Percentiles rank a stretch among this genome's conserved stretches.
phyloP scores from a whole-genome alignment of 2,329 filamentous ascomycete species.

The Myriosclerotinia duriaeana region DNA sequence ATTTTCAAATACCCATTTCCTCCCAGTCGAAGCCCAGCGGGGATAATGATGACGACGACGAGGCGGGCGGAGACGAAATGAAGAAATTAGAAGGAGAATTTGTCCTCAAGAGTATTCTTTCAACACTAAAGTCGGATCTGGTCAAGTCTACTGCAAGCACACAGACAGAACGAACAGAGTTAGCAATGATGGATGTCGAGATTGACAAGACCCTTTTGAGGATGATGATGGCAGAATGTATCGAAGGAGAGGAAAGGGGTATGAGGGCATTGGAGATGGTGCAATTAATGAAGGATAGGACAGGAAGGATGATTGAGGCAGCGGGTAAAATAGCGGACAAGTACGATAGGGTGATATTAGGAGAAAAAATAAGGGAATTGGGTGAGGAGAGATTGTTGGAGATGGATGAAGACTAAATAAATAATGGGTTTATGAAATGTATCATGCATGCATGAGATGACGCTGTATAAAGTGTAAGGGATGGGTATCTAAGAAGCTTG shows the following conservation, averaged over 20 bases:
- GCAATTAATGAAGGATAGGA: constrained; percentile 76
- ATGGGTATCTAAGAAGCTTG: not conserved
- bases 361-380: constrained; percentile 86
- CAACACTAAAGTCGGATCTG: constrained; percentile 73
- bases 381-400: constrained; percentile 56
- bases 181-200: constrained; percentile 74
- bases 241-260: constrained; percentile 86
- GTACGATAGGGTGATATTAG: constrained; percentile 76
- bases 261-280: constrained; percentile 96
- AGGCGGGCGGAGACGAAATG: constrained; percentile 50
- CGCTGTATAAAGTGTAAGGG: constrained; percentile 9
- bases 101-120: constrained; percentile 69
- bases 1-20: constrained; percentile 80
- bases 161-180: constrained; percentile 62
- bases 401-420: constrained; percentile 38
- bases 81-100: constrained; percentile 76
- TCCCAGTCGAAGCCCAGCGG: constrained; percentile 47
- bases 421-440: constrained; percentile 12
- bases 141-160: constrained; percentile 66
- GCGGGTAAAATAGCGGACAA: constrained; percentile 85
- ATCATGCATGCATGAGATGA: constrained; percentile 4
- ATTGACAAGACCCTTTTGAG: constrained; percentile 89
- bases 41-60: constrained; percentile 41
- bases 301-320: constrained; percentile 86
- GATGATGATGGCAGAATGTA: constrained; percentile 84